Evolutionary conservation across 192 early-diverging fungal genomes (phyloP), one percentile per base, ranked within the genome.

Genomic region (Backusella luteola): DNA sequence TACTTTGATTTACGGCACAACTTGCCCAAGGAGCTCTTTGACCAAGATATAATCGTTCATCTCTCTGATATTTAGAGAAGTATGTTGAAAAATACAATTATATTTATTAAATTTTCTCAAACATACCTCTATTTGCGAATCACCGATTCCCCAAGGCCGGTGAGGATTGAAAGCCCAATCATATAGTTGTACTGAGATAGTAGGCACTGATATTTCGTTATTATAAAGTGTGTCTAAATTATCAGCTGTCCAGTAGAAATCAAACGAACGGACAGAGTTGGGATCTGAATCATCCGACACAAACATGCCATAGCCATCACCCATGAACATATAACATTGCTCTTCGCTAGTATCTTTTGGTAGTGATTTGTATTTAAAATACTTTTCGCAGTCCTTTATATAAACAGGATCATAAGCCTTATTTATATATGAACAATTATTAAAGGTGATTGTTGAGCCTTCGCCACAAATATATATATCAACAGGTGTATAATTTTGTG

Each of bases 241-340:
- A 32, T 73, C 77, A 4, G 53, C 34, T 29, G 46, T 39, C 77
- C 77, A 78, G 73, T 73, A 73, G 29, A 78, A 68, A 4, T 78
- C 66, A 9, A 78, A 39, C 4, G 66, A 66, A 12, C 66, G 56
- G n/a, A 78, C 46, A 2, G 63, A 26, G 5, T 32, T 23, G 6
- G 17, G 19, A 3, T 34, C 6, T n/a, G 42, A 34, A 9, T 53
- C 7, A 0, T 23, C 32, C 15, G 19, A 19, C 9, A 23, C 39
- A 29, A 3, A 19, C 73, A 74, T 74, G 19, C n/a, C 7, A 14
- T 6, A 73, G 7, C 8, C 35, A 19, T 39, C 59, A 11, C 34
- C 21, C 59, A 63, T 56, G 39, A 73, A 63, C 56, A 73, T 41
- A 59, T 73, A 73, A 11, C 73, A 73, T 59, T 42, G 36, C 0